These are phyloP conservation scores for Termitomyces sp. DNA, from an alignment of 768 basidiomycete species.

Conservation along the genomic window DNA sequence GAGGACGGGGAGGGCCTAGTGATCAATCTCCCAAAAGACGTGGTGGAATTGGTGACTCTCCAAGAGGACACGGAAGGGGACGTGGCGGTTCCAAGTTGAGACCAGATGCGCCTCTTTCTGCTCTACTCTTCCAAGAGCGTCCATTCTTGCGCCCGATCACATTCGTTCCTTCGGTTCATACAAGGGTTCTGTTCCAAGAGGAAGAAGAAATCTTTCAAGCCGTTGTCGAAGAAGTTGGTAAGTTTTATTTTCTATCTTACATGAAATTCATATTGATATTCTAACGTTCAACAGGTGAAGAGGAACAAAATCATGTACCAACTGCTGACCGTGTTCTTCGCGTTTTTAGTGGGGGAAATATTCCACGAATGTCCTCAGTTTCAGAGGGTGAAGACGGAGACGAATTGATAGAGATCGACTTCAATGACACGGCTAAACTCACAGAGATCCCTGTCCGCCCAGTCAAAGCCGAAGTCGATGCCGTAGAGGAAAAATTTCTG, in stretches of 20 bases:
- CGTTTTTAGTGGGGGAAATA: slow-evolving; percentile 48
- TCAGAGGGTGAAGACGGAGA: slow-evolving; percentile 31
- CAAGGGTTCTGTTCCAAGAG: slow-evolving; percentile 47
- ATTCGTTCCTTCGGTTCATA: slow-evolving; percentile 61
- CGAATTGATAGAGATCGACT: slow-evolving; percentile 60
- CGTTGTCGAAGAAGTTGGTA: slow-evolving; percentile 47
- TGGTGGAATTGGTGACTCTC: slow-evolving; percentile 16
- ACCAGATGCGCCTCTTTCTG: slow-evolving; percentile 49
- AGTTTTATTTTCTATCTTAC: slow-evolving; percentile 17
- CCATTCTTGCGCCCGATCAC: slow-evolving; percentile 63
- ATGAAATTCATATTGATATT: neutral
- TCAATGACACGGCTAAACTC: slow-evolving; percentile 53
- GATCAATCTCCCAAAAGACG: slow-evolving; percentile 12
- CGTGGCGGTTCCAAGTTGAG: slow-evolving; percentile 29
- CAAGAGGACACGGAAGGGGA: slow-evolving; percentile 19
- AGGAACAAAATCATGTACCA: slow-evolving; percentile 54
- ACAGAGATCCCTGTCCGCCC: slow-evolving; percentile 23
- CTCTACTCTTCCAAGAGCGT: slow-evolving; percentile 50
- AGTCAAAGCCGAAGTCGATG: slow-evolving; percentile 9
- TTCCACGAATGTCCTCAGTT: slow-evolving; percentile 17
- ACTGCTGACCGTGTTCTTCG: slow-evolving; percentile 66
- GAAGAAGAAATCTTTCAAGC: slow-evolving; percentile 64
- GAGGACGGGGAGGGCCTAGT: slow-evolving; percentile 1
- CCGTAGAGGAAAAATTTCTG: slow-evolving; percentile 31
- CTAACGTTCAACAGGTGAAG: slow-evolving; percentile 32